A percentile compares a stretch with the other conserved stretches of the same genome.
Conservation (phyloP, 257 asterid genomes). For the Salvia hispanica region DNA sequence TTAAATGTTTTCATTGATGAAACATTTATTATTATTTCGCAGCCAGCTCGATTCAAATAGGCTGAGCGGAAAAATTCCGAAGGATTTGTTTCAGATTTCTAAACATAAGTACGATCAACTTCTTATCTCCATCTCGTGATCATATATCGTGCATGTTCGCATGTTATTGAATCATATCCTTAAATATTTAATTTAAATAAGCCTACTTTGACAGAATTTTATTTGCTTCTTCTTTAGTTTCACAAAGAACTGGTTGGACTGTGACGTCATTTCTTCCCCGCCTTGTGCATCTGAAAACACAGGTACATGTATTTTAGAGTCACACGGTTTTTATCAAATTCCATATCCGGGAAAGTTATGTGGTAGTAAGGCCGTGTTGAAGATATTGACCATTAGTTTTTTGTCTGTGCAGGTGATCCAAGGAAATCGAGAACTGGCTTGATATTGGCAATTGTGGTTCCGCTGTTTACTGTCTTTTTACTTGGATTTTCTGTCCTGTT, state of each 20-base stretch:
- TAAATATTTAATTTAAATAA: background rate
- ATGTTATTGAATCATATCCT: background rate
- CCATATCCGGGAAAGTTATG: background rate
- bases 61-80: conserved; percentile 72
- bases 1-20: conserved; percentile 21
- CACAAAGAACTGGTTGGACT: conserved; percentile 73
- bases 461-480: conserved; percentile 52
- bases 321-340: background rate
- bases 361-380: background rate
- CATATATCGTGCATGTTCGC: background rate
- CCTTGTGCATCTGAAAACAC: conserved; percentile 55
- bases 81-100: conserved; percentile 58
- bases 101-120: conserved; percentile 61
- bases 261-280: conserved; percentile 56
- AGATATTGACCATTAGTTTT: background rate
- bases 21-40: conserved; percentile 35
- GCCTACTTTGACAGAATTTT: conserved; percentile 28
- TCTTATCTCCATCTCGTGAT: background rate
- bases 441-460: conserved; percentile 62
- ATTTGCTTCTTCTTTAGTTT: conserved; percentile 56
- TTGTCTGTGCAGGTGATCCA: conserved; percentile 52
- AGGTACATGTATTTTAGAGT: conserved; percentile 44
- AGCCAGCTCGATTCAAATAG: conserved; percentile 76
- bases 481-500: conserved; percentile 55
- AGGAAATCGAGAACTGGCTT: conserved; percentile 58